phyloP scores from a whole-genome alignment of 192 early-diverging fungal species.

The Entrophospora sp. region DNA sequence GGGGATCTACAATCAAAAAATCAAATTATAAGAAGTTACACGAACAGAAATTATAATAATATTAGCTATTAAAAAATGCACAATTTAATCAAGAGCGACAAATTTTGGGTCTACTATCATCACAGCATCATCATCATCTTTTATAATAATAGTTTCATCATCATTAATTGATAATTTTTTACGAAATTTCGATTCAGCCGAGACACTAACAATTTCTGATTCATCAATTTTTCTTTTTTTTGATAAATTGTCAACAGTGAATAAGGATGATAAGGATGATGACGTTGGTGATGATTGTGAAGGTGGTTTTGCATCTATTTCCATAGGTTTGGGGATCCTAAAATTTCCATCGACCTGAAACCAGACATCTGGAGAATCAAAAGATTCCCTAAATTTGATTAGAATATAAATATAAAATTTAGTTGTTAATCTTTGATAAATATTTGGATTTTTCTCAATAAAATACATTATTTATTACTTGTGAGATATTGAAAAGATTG shows the following conservation, averaged over 20 bases:
- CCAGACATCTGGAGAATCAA: conserved; percentile 10
- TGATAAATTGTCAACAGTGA: too few relatives aligned
- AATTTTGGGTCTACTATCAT: not conserved
- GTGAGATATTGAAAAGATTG: conserved; percentile 18
- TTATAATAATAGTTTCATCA: not conserved
- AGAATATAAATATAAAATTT: not conserved
- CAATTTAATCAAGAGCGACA: too few relatives aligned
- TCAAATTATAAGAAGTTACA: too few relatives aligned
- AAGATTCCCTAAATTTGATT: conserved; percentile 2
- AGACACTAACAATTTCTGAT: not conserved
- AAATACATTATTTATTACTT: conserved; percentile 2
- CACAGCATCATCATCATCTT: not conserved
- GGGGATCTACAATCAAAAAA: too few relatives aligned
- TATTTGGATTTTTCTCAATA: too few relatives aligned
- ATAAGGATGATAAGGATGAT: too few relatives aligned
- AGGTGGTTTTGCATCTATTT: not conserved
- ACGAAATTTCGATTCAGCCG: too few relatives aligned
- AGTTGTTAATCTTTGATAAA: not conserved
- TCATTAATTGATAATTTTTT: not conserved
- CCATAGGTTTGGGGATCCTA: not conserved
- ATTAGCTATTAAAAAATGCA: too few relatives aligned
- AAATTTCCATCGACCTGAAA: conserved; percentile 11
- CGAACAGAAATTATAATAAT: too few relatives aligned
- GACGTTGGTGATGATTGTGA: too few relatives aligned
- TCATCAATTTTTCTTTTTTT: conserved; percentile 7